Evolutionary conservation across 495 filamentous ascomycete species (phyloP), one percentile per base, ranked within the genome.

Genomic region (Sordaria brevicollis): DNA sequence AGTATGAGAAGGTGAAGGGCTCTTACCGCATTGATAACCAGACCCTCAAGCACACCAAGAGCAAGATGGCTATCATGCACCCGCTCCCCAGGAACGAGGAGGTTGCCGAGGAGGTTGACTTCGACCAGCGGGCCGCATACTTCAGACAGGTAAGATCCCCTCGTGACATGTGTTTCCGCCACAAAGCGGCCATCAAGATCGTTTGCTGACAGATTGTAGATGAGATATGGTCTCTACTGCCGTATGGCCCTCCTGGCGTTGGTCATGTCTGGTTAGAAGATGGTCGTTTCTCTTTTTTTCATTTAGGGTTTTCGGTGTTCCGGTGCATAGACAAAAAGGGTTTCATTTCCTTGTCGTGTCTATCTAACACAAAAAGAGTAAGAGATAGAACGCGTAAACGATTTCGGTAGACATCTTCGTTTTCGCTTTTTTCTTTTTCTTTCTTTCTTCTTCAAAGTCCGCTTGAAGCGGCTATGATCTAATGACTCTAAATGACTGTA

Each of bases 181-280:
- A 43, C 71, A 21, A 15, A 15, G 21, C 65, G 21, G 33, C 36
- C 70, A 34, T 17, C 65, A 6, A 38, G 49, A 49, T 70, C 69
- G 72, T 79, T 82, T 78, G 83, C 83, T 84, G 77, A 84, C 75
- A 39, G 19, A 33, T 35, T 25, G 13, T 76, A 99, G 96, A 99
- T 99, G 95, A 87, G 89, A 80, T 97, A 98, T 82, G 95, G 95
- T 70, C 88, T 99, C 68, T 98, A 97, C 85, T 95, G 92, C 80
- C 90, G 95, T 71, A 99, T 99, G 94, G 95, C 95, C 67, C 83
- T 99, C 82, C 84, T 99, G 76, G 95, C 95, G 69, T 81, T 99
- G 78, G 90, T 98, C 77, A 87, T 99, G 91, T 89, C 91, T 15
- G 72, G 74, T 49, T 83, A 39, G 65, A n/a, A 29, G 68, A 65